Base-by-base conservation (phyloP, 192 early-diverging fungal genomes). In the Funneliformis geosporum region DNA sequence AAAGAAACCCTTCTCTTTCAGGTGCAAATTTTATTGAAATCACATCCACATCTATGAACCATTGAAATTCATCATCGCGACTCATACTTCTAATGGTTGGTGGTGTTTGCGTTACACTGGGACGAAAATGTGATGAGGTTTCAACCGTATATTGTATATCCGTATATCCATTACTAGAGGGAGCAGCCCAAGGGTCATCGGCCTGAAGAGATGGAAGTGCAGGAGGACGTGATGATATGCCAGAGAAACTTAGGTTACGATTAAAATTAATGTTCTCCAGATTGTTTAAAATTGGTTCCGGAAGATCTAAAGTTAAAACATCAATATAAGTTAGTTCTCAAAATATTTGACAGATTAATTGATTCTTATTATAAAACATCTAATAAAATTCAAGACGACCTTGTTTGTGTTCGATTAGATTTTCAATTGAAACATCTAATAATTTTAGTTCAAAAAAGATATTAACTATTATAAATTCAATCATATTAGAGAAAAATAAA, bases 401-500 rank as follows among this genome's bases (percentile, higher is more conserved):
- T 75, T 93, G 85, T 73, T 87, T 87, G 82, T 92, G 91, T 43
- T 87, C 84, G 65, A 88, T 83, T n/a, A 95, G 75, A 66, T 84
- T 90, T 40, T 91, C 89, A 50, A 93, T 84, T 8, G 93, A 88
- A n/a, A 91, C 82, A 47, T 90, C 86, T 87, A 46, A 67, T 40
- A 28, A 42, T 28, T 59, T 1, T 23, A 39, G 9, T 33, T 18
- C 11, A 25, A 50, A 50, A 42, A 11, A 39, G 5, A 68, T 5
- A 68, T 33, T 33, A 2, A 40, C 8, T 2, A 2, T 69, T 69
- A 16, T 43, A 8, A 42, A 38, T 38, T 60, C 38, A 10, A 59
- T 10, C 28, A 11, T 21, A 12, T 21, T 23, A 9, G 7, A 42
- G 21, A 40, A 60, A 10, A 39, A 25, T 47, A 39, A 61, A 40